Conservation (phyloP, 2,329 filamentous ascomycete species). For the Trichoderma breve region DNA sequence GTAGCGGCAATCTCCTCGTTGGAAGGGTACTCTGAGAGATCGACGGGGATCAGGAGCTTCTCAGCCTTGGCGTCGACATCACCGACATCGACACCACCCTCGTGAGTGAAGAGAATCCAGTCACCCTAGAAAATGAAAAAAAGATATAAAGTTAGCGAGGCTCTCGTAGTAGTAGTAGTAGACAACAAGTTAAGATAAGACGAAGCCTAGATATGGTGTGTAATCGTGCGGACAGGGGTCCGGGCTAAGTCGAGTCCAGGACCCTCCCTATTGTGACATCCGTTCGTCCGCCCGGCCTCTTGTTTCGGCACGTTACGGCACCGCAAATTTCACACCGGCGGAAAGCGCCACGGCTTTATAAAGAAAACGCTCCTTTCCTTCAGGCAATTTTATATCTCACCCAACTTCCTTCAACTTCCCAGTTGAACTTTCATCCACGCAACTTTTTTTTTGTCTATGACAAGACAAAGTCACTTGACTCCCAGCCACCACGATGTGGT, state of each 20-base stretch:
- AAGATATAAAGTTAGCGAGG: slow-evolving; percentile 25
- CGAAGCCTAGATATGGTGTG: not conserved
- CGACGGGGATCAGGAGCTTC: slow-evolving; percentile 96
- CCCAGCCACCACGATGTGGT: not conserved
- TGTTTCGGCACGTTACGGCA: slow-evolving; percentile 26
- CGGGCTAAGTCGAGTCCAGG: slow-evolving; percentile 8
- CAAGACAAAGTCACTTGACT: not conserved
- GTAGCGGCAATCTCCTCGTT: slow-evolving; percentile 86
- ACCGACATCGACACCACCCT: slow-evolving; percentile 98
- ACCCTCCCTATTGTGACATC: slow-evolving; percentile 37
- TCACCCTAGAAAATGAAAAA: slow-evolving; percentile 66
- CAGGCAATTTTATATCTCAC: not conserved
- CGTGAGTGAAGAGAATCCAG: slow-evolving; percentile 99
- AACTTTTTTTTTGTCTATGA: not conserved
- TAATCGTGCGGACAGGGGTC: slow-evolving; percentile 19
- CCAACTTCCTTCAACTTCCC: not conserved
- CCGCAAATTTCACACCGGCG: slow-evolving; percentile 12
- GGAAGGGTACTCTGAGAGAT: slow-evolving; percentile 90
- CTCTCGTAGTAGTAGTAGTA: not conserved
- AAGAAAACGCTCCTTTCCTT: slow-evolving; percentile 18
- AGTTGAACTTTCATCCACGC: not conserved
- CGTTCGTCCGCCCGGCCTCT: slow-evolving; percentile 37
- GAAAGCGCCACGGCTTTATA: slow-evolving; percentile 18
- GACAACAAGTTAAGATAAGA: not conserved
- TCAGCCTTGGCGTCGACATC: slow-evolving; percentile 98